Base-by-base conservation (phyloP, 1,284 basidiomycete genomes). In the Earliella scabrosa region DNA sequence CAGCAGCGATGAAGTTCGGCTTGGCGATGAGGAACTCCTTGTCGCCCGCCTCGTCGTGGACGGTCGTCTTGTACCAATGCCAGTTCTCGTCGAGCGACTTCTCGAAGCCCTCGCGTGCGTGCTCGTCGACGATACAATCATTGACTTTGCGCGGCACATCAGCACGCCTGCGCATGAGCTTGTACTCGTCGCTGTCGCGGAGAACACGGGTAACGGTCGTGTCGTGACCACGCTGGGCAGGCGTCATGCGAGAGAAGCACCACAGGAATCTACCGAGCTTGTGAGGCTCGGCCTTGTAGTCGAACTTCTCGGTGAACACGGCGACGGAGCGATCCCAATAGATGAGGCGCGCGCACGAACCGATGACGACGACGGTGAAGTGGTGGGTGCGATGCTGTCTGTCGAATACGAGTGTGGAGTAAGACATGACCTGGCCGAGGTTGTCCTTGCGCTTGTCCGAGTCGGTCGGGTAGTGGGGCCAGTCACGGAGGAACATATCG, bases 301-400 rank as follows among this genome's bases (percentile, higher is more conserved):
- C 35, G 49, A 51, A 51, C 39, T 24, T 43, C n/a, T 43, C 34
- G 1, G 49, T 43, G 10, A 23, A 31, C 3, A 40, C 4, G 35
- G 20, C n/a, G 18, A 32, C 41, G 6, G 53, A 49, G 26, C 47
- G 46, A 31, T 55, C 52, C 34, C 35, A 46, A 11, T 14, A 14
- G 8, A 47, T 20, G 43, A 55, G 9, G 26, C 54, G 54, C 14
- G 53, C 53, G 8, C 18, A 18, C 20, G 21, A 35, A 1, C 29
- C 29, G 26, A 56, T 13, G 44, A 56, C 16, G 29, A 56, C 16
- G 38, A 56, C 31, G 24, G 32, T 51, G 49, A 41, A 56, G 11
- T 45, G 44, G 32, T n/a, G 36, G 11, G 48, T 38, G 6, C 49
- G 54, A 4, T 46, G 49, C 31, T 56, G 54, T 31, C 24, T 6